Percentiles rank a stretch among this genome's conserved stretches.
phyloP scores from a whole-genome alignment of 345 rosid genomes.

The Syzygium grande region DNA sequence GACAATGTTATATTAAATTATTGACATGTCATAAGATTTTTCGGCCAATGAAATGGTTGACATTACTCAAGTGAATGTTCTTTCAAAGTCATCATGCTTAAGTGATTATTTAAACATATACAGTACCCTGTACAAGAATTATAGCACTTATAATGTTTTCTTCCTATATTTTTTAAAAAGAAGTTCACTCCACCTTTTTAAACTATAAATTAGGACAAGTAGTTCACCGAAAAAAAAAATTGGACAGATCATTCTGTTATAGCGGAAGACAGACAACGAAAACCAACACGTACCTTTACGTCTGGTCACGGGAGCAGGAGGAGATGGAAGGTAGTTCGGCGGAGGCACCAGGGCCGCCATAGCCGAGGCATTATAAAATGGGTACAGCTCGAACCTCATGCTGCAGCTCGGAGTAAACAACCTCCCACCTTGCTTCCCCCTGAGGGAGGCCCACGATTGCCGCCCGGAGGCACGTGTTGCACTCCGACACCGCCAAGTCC shows the following conservation, averaged over 20 bases:
- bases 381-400: not conserved
- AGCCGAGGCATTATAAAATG: not conserved
- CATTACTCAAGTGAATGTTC: not conserved
- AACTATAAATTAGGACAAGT: not conserved
- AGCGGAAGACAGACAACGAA: not conserved
- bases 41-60: rapidly evolving
- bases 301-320: not conserved
- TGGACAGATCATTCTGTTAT: not conserved
- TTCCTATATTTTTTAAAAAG: not conserved
- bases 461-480: not conserved
- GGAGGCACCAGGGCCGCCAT: not conserved
- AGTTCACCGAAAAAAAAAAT: not conserved
- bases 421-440: not conserved
- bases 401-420: not conserved
- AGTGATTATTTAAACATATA: not conserved
- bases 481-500: constrained; percentile 21
- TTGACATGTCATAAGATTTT: not conserved
- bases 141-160: not conserved
- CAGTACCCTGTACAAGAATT: not conserved
- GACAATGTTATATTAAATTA: no score
- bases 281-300: not conserved
- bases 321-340: not conserved
- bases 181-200: not conserved
- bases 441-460: not conserved
- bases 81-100: not conserved